These are phyloP conservation scores for Wickerhamiella occidentalis DNA, from an alignment of 805 yeast genomes.

Conservation along the genomic window DNA sequence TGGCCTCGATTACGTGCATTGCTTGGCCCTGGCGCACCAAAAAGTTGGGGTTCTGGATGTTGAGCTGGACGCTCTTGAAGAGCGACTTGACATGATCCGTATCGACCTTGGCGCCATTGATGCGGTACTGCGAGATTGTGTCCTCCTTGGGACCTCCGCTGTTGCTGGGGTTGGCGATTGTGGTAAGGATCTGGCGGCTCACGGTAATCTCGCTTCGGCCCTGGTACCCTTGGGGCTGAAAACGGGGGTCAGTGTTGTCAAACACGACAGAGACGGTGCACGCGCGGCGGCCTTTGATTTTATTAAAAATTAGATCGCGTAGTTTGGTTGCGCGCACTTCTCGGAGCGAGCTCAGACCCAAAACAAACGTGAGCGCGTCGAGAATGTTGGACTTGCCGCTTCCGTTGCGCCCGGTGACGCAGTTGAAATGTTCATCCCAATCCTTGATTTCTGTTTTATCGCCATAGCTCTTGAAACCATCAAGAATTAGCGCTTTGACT, in stretches of 20 bases:
- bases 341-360: constrained; percentile 90
- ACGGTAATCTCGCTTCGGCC: constrained; percentile 57
- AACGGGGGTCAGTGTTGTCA: constrained; percentile 66
- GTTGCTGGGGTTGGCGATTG: background rate
- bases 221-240: constrained; percentile 78
- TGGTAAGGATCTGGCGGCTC: constrained; percentile 59
- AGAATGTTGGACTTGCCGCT: constrained; percentile 94
- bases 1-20: constrained; percentile 94
- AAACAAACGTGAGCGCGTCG: constrained; percentile 96
- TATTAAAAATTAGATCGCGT: constrained; percentile 87
- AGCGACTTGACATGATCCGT: constrained; percentile 82
- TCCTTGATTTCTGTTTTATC: constrained; percentile 88
- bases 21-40: constrained; percentile 98
- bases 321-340: constrained; percentile 87
- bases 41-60: constrained; percentile 93
- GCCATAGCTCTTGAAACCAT: constrained; percentile 96
- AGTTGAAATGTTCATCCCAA: constrained; percentile 96
- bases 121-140: constrained; percentile 66
- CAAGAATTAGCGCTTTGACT: constrained; percentile 92
- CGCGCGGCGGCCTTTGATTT: constrained; percentile 96
- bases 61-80: constrained; percentile 89
- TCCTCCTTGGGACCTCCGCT: constrained; percentile 32
- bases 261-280: constrained; percentile 95
- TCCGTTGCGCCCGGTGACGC: constrained; percentile 95
- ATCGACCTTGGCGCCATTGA: constrained; percentile 93